Percentiles rank a stretch among this genome's conserved stretches.
phyloP scores from a whole-genome alignment of 495 filamentous ascomycete genomes.

The Penicillium subrubescens region DNA sequence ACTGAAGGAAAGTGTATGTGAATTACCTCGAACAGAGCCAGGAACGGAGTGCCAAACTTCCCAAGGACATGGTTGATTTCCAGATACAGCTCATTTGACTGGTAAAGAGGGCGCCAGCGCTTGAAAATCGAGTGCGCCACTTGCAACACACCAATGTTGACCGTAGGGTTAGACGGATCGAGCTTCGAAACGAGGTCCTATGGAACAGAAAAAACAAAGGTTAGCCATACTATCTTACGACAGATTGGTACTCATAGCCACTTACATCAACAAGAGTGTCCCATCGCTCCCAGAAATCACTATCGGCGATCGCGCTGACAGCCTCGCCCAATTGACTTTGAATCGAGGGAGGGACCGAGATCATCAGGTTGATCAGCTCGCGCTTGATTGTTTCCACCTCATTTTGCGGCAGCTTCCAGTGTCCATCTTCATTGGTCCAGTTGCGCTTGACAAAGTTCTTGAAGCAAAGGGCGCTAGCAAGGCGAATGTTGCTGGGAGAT shows the following conservation, averaged over 20 bases:
- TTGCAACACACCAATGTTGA: constrained; percentile 91
- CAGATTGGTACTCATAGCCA: constrained; percentile 1
- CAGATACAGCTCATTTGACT: constrained; percentile 84
- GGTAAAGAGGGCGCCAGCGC: constrained; percentile 90
- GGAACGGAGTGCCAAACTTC: constrained; percentile 79
- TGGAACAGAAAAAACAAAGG: neutral
- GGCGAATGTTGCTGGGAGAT: constrained; percentile 72
- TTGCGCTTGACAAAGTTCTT: constrained; percentile 96
- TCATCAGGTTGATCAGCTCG: constrained; percentile 96
- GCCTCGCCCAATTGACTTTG: constrained; percentile 95
- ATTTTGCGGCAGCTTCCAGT: constrained; percentile 75
- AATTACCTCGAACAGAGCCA: constrained; percentile 72
- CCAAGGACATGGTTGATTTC: constrained; percentile 93
- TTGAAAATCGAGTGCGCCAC: constrained; percentile 98
- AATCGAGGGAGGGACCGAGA: constrained; percentile 79
- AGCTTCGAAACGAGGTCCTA: constrained; percentile 86
- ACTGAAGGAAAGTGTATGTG: neutral
- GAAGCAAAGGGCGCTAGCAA: constrained; percentile 92
- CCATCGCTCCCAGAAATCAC: constrained; percentile 96
- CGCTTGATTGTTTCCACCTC: constrained; percentile 89
- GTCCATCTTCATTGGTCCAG: constrained; percentile 92
- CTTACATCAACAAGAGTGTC: constrained; percentile 81
- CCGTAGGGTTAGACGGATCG: constrained; percentile 66
- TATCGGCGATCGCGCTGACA: constrained; percentile 95
- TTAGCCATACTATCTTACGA: neutral